Evolutionary conservation across 495 filamentous ascomycete species (phyloP).

Genomic region (Tuber melanosporum): DNA sequence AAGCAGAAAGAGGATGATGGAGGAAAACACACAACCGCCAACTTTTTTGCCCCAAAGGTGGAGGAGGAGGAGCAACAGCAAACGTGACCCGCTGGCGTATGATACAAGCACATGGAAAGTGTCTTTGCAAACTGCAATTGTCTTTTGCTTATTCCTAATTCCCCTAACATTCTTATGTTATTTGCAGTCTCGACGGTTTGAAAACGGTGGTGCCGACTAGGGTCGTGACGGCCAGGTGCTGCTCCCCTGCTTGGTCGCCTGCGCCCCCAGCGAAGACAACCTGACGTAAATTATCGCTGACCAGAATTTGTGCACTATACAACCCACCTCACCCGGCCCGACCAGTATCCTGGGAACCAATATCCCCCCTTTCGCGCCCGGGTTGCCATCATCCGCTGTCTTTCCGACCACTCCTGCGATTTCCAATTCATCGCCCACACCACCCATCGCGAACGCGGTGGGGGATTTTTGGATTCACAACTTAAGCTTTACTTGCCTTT

Average conservation of each 20-base stretch:
- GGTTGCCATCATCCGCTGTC: not conserved
- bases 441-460: not conserved
- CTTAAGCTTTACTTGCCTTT: too few species aligned
- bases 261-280: conserved; percentile 10
- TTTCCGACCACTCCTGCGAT: not conserved
- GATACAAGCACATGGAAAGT: too few species aligned
- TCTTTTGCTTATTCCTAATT: too few species aligned
- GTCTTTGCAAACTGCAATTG: too few species aligned
- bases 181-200: conserved; percentile 8
- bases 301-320: not conserved
- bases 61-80: too few species aligned
- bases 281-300: conserved; percentile 12
- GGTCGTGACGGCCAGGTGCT: conserved; percentile 33
- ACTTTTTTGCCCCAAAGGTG: too few species aligned
- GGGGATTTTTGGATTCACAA: too few species aligned
- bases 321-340: not conserved
- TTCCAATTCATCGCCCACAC: too few species aligned
- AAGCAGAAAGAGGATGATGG: too few species aligned
- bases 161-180: too few species aligned
- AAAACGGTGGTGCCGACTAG: conserved; percentile 17
- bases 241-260: not conserved
- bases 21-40: too few species aligned
- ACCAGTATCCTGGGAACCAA: not conserved
- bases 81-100: too few species aligned
- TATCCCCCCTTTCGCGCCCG: not conserved